phyloP scores from a whole-genome alignment of 306 rosid genomes.

The Lathyrus tuberosus region DNA sequence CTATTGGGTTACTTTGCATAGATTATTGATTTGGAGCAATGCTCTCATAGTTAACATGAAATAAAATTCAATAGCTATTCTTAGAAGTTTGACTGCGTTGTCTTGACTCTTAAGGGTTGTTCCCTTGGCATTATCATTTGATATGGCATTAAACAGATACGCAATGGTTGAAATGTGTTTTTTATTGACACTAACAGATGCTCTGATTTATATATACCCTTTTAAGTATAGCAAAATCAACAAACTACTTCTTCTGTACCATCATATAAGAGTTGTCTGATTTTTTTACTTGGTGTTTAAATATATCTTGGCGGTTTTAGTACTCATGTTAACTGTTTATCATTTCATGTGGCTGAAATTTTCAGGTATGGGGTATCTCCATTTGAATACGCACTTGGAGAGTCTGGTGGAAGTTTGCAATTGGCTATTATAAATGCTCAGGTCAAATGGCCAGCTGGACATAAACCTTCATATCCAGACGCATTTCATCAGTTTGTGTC shows the following conservation, averaged over 20 bases:
- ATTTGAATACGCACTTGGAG: conserved; percentile 96
- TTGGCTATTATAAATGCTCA: conserved; percentile 88
- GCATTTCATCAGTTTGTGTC: conserved; percentile 92
- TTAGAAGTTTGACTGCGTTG: conserved; percentile 15
- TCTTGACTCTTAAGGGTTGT: conserved; percentile 7
- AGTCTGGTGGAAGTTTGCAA: conserved; percentile 97
- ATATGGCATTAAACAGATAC: conserved; percentile 23
- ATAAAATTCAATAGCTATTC: conserved; percentile 16
- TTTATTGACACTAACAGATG: conserved; percentile 1
- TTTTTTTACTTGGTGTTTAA: neutral
- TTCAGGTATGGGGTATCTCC: conserved; percentile 95
- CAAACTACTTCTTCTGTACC: neutral
- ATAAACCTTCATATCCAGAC: conserved; percentile 84
- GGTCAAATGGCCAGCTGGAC: conserved; percentile 89
- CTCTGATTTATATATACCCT: conserved; percentile 3
- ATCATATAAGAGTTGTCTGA: conserved; percentile 22
- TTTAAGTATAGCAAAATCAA: conserved; percentile 18
- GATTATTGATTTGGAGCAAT: conserved; percentile 23
- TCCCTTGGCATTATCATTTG: conserved; percentile 19
- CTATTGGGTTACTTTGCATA: conserved; percentile 19
- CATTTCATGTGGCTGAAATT: conserved; percentile 30
- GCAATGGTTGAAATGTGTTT: conserved; percentile 15
- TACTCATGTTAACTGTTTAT: conserved; percentile 18
- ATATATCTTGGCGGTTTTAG: conserved; percentile 22
- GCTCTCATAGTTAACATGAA: neutral